These are phyloP conservation scores for Penicillium sp. DNA, from an alignment of 2,329 filamentous ascomycete genomes.

Conservation along the genomic window DNA sequence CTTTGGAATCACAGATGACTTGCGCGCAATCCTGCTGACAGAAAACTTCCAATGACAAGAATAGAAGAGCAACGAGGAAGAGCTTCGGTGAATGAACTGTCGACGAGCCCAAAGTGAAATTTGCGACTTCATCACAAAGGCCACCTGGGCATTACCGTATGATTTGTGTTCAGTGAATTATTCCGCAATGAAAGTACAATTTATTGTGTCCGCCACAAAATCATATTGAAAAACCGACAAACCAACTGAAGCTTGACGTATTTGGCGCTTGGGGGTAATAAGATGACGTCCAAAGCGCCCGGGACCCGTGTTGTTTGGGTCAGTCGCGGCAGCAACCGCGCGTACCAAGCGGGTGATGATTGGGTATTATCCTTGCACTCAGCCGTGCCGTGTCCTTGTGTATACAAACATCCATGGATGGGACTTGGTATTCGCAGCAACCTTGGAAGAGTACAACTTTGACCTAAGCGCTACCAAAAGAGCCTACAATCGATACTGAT, in stretches of 20 bases:
- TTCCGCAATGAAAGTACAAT: background rate
- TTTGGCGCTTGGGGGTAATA: background rate
- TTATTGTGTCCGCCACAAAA: background rate
- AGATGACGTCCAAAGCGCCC: background rate
- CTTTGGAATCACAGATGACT: background rate
- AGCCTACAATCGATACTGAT: no score
- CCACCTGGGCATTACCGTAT: background rate
- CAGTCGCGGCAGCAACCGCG: no score
- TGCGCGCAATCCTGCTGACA: background rate
- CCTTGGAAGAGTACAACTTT: no score
- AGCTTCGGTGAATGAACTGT: background rate
- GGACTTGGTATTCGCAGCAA: no score
- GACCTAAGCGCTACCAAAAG: no score
- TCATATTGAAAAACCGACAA: background rate
- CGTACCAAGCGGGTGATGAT: no score
- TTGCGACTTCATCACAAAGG: background rate
- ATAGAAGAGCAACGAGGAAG: background rate
- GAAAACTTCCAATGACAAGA: background rate
- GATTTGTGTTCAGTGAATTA: background rate
- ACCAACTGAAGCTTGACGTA: background rate
- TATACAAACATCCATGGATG: no score
- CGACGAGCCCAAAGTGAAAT: background rate
- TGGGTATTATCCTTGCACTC: no score
- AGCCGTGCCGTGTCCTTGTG: no score
- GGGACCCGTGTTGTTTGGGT: no score